These are phyloP conservation scores for Phytophthora tentaculata DNA, from an alignment of 352 stramenopile species.

Conservation along the genomic window DNA sequence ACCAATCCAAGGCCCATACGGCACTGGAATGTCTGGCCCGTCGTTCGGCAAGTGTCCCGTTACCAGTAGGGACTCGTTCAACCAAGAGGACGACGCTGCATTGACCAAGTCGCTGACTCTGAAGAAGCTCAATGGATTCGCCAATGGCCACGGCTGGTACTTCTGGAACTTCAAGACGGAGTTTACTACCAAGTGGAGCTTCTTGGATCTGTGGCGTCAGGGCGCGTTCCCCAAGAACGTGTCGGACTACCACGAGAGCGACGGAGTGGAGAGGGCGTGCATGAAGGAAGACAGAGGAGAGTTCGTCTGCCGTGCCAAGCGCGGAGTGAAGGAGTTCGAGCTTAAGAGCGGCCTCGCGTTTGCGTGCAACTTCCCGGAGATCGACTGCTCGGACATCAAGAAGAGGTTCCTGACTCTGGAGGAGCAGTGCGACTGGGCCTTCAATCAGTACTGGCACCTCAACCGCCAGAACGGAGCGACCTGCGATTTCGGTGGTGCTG, in stretches of 20 bases:
- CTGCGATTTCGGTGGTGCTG: conserved; percentile 81
- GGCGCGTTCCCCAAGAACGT: conserved; percentile 82
- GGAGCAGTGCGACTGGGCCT: conserved; percentile 79
- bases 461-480: conserved; percentile 74
- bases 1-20: conserved; percentile 88
- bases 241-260: conserved; percentile 62
- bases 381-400: conserved; percentile 71
- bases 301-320: conserved; percentile 78
- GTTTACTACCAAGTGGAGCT: conserved; percentile 91
- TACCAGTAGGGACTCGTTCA: conserved; percentile 82
- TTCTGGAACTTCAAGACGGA: conserved; percentile 98
- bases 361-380: conserved; percentile 60
- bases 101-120: conserved; percentile 85
- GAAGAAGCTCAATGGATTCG: conserved; percentile 94
- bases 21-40: conserved; percentile 82
- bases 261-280: conserved; percentile 67
- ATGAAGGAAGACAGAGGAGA: conserved; percentile 76
- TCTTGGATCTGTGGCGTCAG: conserved; percentile 73
- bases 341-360: conserved; percentile 71
- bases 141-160: conserved; percentile 93
- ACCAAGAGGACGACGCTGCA: conserved; percentile 80
- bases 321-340: conserved; percentile 71
- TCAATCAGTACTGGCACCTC: conserved; percentile 82
- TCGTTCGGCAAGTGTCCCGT: conserved; percentile 91
- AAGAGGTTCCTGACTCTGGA: conserved; percentile 57